Evolutionary conservation across 108 stramenopile genomes (phyloP).

Genomic region (Cafeteria roenbergensis): DNA sequence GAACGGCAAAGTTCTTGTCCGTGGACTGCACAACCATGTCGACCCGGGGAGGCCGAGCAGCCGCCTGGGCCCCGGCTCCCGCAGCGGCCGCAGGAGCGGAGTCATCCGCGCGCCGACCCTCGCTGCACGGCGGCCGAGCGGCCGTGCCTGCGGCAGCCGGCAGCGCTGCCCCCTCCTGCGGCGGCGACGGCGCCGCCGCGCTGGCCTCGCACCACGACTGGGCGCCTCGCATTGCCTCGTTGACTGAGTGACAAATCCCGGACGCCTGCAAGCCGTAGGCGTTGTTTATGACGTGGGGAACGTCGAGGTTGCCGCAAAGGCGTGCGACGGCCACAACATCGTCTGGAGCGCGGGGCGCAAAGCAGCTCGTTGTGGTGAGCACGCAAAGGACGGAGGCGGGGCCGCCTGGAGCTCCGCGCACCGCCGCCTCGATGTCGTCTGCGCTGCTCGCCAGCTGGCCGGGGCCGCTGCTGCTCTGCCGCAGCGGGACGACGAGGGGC

Average conservation of each 20-base stretch:
- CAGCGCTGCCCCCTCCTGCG: no score
- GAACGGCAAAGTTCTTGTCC: constrained; percentile 97
- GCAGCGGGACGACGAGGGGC: constrained; percentile 58
- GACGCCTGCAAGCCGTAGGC: constrained; percentile 92
- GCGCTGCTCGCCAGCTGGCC: constrained; percentile 73
- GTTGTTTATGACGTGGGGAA: constrained; percentile 89
- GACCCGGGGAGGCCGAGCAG: constrained; percentile 68
- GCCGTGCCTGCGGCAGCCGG: no score
- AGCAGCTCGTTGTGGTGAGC: constrained; percentile 89
- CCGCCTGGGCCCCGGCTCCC: constrained; percentile 45
- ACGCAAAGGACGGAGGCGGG: constrained; percentile 56
- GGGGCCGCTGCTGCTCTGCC: constrained; percentile 1
- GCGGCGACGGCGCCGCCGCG: no score
- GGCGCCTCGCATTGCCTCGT: constrained; percentile 15
- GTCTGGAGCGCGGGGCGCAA: constrained; percentile 90
- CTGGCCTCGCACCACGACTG: no score
- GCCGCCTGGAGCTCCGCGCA: constrained; percentile 39
- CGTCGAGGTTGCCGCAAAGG: constrained; percentile 44
- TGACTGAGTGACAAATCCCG: constrained; percentile 22
- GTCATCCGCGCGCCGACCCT: no score
- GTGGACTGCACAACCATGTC: constrained; percentile 91
- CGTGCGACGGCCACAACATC: constrained; percentile 67
- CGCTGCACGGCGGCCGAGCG: no score
- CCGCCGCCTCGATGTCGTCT: constrained; percentile 51
- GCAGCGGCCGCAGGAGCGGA: no score